Evolutionary conservation across 768 basidiomycete species (phyloP), one percentile per base, ranked within the genome.

Genomic region (Pisolithus tinctorius): DNA sequence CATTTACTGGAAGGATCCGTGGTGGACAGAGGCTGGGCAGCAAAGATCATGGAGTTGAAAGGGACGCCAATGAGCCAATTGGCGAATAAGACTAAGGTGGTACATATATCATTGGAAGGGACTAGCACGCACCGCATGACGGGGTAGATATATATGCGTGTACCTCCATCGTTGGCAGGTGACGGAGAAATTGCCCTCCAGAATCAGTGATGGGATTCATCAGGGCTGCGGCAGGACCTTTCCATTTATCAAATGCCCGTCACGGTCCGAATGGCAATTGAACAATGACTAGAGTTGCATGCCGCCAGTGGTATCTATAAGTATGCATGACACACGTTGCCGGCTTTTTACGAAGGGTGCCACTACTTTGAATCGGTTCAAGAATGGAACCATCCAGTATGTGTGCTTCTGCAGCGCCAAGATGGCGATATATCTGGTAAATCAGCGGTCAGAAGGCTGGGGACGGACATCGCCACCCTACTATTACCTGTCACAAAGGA

Each of bases 241-340:
- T 67, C 63, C 51, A 67, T 67, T 68, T 61, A 67, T 63, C 63
- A 69, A 61, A 65, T 58, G 52, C 38, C 61, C 51, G 63, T 58
- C 61, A 67, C 58, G 59, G 55, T 55, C 55, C 63, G 56, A 57
- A 57, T 51, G 55, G 55, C 40, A 58, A 55, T 45, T 34, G 34
- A 48, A 55, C 56, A 53, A 60, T 64, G 62, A 64, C 53, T 56
- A 45, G 55, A 34, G 34, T 14, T 34, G 34, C 34, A 4, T 55
- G 50, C 56, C 59, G 50, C 56, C 59, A 58, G 59, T 52, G 55
- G 26, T 34, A 9, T 46, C 45, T 31, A 46, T 30, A 43, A 43
- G 27, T 49, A 58, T 63, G 60, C 62, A 67, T 34, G 34, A 34
- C 34, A 68, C 68, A 67, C 63, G 66, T 68, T 68, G 34, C 34